Evolutionary conservation across 148 eudicot species (phyloP).

Genomic region (Silene latifolia): DNA sequence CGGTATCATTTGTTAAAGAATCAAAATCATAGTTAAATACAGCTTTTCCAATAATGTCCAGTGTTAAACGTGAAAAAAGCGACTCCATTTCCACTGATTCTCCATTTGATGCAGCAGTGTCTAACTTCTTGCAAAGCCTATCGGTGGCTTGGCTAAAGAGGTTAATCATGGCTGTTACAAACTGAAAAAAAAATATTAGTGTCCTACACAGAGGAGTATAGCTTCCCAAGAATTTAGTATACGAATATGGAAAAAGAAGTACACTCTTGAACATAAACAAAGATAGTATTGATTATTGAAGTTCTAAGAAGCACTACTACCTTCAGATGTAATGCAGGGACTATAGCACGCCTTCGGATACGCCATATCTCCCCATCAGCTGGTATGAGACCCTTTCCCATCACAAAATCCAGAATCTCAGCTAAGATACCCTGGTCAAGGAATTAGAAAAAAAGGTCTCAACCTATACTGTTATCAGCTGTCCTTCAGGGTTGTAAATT

Average conservation of each 20-base stretch:
- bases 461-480: not conserved
- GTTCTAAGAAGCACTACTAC: constrained; percentile 29
- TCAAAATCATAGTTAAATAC: constrained; percentile 95
- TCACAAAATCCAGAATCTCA: constrained; percentile 93
- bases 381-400: constrained; percentile 98
- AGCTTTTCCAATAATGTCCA: constrained; percentile 96
- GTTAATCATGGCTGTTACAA: constrained; percentile 84
- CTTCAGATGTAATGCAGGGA: constrained; percentile 95
- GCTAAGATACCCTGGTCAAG: constrained; percentile 73
- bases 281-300: not conserved
- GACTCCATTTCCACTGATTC: constrained; percentile 99
- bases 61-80: constrained; percentile 84
- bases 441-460: not conserved
- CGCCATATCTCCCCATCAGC: constrained; percentile 99
- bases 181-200: constrained; percentile 38
- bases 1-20: constrained; percentile 86
- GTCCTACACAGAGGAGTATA: not conserved
- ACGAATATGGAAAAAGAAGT: not conserved
- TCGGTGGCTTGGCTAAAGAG: constrained; percentile 86
- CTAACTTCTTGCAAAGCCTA: constrained; percentile 83
- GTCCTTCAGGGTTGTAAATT: not conserved
- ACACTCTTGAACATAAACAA: not conserved
- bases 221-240: not conserved
- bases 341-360: constrained; percentile 84
- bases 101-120: constrained; percentile 68